Base-by-base conservation (phyloP, 2,329 filamentous ascomycete genomes). In the Pseudocercospora vitis region DNA sequence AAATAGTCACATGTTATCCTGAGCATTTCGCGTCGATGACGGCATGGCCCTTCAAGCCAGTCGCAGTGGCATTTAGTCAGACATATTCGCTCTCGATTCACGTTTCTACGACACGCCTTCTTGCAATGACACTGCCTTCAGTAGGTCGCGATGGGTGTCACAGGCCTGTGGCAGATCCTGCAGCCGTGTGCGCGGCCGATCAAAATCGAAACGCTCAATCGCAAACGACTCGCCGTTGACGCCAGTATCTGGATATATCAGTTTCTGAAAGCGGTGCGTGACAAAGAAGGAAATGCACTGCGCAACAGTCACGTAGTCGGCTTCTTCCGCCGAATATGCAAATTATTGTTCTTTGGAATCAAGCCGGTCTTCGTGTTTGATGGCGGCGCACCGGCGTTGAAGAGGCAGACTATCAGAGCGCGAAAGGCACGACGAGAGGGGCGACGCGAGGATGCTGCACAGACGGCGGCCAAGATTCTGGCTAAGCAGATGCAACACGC, bases 191-290 rank as follows among this genome's bases (percentile, higher is more conserved):
- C 94, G 44, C 88, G 94, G 31, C 95, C 94, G 16, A 95, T 95
- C 59, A 96, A 96, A 72, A 87, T 99, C 65, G 91, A 95, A 65
- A 96, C 92, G 11, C 84, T 99, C 56, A 97, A 97, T 72, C 89
- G 88, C 64, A 96, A 96, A 75, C 90, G 94, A 12, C 87, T 99
- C 46, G 95, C 94, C 42, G 90, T 99, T 62, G 94, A 99, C 74
- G 94, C 95, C 54, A 96, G 91, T 9, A 99, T 99, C 70, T 99
- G 94, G 94, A 97, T 99, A 65, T 99, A 99, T 78, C 94, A 99
- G 70, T 99, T 99, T 68, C 84, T 99, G 65, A 99, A 99, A 76
- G 94, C 95, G 7, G 94, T 99, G 8, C 91, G 94, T 65, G 94
- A 99, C 74, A 96, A 97, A 68, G 94, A 99, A 73, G 94, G 94